Conservation (phyloP, 495 filamentous ascomycete genomes). For the Tuber aestivum region DNA sequence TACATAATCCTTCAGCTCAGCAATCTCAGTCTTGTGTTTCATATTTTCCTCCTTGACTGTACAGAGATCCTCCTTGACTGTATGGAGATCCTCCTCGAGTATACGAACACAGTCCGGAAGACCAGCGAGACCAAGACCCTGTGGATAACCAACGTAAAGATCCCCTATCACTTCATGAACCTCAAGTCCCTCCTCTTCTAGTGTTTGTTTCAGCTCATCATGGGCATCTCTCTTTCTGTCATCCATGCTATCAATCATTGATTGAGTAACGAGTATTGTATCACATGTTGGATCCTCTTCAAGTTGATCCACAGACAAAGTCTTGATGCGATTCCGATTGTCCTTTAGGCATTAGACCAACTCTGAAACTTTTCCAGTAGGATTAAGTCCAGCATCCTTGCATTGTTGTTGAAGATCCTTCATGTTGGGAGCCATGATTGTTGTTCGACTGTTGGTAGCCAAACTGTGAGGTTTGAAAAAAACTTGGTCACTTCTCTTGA, state of each 20-base stretch:
- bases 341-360: no score
- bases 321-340: no score
- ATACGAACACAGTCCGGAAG: not conserved
- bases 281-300: conserved; percentile 15
- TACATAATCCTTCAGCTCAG: not conserved
- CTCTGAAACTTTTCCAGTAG: no score
- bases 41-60: not conserved
- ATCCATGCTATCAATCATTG: conserved; percentile 2
- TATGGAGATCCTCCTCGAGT: not conserved
- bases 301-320: no score
- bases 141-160: conserved; percentile 7
- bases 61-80: no score
- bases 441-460: no score
- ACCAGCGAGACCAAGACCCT: conserved; percentile 10
- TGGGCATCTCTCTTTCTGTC: conserved; percentile 11
- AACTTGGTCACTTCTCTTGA: no score
- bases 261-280: conserved; percentile 18
- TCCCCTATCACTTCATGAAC: conserved; percentile 11
- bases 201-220: conserved; percentile 11
- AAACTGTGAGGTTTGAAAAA: no score
- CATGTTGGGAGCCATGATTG: no score
- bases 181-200: conserved; percentile 12
- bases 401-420: no score
- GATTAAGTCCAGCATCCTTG: no score
- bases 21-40: not conserved